A percentile compares a stretch with the other conserved stretches of the same genome.
phyloP scores from a whole-genome alignment of 441 rosid species.

The Adansonia gregorii region DNA sequence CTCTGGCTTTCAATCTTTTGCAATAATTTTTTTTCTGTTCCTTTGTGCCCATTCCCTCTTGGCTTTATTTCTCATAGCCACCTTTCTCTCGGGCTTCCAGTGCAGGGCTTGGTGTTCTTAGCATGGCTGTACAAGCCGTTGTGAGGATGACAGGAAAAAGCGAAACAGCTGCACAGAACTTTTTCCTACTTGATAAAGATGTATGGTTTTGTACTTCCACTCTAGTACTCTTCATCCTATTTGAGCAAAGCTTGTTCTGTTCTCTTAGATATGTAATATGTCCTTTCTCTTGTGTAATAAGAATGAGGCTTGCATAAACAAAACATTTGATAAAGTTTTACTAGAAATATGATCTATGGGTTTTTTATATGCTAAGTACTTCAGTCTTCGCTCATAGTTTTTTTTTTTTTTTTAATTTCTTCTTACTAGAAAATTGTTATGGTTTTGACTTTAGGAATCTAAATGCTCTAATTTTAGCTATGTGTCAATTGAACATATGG shows the following conservation, averaged over 20 bases:
- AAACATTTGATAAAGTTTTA: neutral
- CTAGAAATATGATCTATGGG: neutral
- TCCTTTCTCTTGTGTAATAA: constrained; percentile 17
- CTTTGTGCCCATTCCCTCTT: constrained; percentile 21
- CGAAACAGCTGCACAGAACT: constrained; percentile 54
- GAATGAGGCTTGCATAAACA: neutral
- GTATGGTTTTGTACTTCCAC: constrained; percentile 45
- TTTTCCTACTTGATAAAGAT: constrained; percentile 89
- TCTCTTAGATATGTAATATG: neutral
- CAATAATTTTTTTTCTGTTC: constrained; percentile 7
- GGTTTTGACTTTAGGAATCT: neutral
- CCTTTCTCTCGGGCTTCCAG: constrained; percentile 49
- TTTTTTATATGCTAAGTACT: constrained; percentile 7
- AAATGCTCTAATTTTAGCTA: constrained; percentile 15
- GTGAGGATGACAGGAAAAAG: constrained; percentile 73
- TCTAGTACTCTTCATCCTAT: constrained; percentile 8
- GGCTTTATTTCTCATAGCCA: constrained; percentile 17
- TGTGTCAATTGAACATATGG: neutral
- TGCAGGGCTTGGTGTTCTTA: constrained; percentile 96
- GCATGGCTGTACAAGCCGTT: constrained; percentile 73
- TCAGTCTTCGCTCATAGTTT: neutral
- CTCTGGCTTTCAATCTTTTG: neutral
- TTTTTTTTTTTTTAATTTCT: neutral
- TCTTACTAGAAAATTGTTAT: neutral
- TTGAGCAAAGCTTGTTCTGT: constrained; percentile 4